Evolutionary conservation across 352 stramenopile species (phyloP).

Genomic region (Pythium plurisporium): DNA sequence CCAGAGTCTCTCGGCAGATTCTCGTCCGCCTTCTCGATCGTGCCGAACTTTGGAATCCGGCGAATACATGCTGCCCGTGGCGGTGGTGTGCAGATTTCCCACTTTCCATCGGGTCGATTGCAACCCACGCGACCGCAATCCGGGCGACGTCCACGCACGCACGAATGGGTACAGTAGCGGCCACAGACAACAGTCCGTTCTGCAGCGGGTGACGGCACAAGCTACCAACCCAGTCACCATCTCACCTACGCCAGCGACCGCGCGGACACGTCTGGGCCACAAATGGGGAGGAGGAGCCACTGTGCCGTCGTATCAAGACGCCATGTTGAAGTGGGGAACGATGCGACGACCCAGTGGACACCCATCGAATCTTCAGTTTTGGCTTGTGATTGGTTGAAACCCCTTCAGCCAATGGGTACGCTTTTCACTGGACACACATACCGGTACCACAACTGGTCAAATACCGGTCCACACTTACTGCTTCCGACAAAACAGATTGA

Average conservation of each 20-base stretch:
- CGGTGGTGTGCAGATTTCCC: too few relatives aligned
- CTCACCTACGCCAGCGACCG: background rate
- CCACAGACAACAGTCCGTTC: too few relatives aligned
- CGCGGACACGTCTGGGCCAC: too few relatives aligned
- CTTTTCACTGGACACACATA: background rate
- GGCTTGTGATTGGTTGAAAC: background rate
- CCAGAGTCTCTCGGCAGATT: too few relatives aligned
- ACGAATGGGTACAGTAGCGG: background rate
- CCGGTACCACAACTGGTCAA: background rate
- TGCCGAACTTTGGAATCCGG: too few relatives aligned
- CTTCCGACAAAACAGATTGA: background rate
- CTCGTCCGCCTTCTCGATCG: too few relatives aligned
- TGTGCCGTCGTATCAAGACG: slow-evolving; percentile 5
- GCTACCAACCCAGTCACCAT: background rate
- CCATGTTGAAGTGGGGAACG: background rate
- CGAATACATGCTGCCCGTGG: too few relatives aligned
- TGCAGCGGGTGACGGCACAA: background rate
- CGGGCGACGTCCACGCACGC: too few relatives aligned
- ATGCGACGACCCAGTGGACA: background rate
- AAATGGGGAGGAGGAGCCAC: background rate
- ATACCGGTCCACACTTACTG: background rate
- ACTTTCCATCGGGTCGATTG: too few relatives aligned
- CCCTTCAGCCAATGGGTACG: background rate
- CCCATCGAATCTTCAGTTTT: background rate
- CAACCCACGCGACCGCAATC: too few relatives aligned